Evolutionary conservation across 352 stramenopile genomes (phyloP), one percentile per base, ranked within the genome.

Genomic region (Pythium utonaiense): DNA sequence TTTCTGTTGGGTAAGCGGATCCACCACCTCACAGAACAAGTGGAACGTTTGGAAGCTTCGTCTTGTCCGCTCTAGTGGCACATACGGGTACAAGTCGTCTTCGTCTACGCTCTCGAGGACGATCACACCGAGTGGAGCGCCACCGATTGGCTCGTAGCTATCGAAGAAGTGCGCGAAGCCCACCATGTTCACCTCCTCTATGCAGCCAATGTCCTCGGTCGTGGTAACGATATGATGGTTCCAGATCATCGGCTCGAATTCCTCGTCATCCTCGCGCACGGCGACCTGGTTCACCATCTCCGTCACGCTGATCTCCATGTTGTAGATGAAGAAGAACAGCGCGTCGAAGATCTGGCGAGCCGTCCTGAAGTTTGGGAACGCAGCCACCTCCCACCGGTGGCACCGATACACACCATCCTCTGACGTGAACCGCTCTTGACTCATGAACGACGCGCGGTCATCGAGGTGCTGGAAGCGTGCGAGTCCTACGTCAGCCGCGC

Each of bases 301-400:
- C 3, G 73, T 75, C 21, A 87, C 73, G 6, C 45, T 77, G 50
- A 82, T 83, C 57, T 85, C 75, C 56, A 83, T 71, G 28, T 75
- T 80, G 14, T 73, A 45, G 40, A 74, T 67, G 56, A 75, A 77
- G 8, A 61, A 67, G 13, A 74, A 54, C 12, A 83, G 57, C 6
- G 66, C 63, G 16, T 87, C 75, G 31, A 74, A 83, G 6, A 83
- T 63, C 34, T 83, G 66, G 10, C 62, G 64, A 10, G 81, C 60
- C 2, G 66, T 81, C 41, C 70, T 31, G 4, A 74, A 62, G 8
- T 65, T 61, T 1, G 61, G 60, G 49, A 83, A 82, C 27, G 67
- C 69, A 12, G 72, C 63, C 41, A 79, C 51, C 31, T 79, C 67
- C 51, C 72, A 78, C 9, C 40, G 50, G 13, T 45, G 13, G 24